These are phyloP conservation scores for Miscanthus sacchariflorus DNA, from an alignment of 202 grass and related monocot genomes.

Conservation along the genomic window DNA sequence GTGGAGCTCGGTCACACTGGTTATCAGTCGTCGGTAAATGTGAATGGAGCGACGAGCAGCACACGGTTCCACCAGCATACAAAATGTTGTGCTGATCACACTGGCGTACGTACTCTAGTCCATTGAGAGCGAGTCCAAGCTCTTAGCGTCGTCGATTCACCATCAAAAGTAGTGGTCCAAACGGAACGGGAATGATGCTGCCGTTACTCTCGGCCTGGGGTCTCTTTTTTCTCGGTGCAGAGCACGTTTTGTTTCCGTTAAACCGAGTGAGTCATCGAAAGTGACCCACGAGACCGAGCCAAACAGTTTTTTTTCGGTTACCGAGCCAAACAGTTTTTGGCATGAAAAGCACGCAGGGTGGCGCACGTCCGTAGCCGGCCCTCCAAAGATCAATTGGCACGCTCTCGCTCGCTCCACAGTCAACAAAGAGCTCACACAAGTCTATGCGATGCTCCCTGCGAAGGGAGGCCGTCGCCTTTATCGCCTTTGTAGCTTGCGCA, in stretches of 20 bases:
- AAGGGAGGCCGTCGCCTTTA: not conserved
- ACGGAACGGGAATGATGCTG: not conserved
- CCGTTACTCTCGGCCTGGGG: too few relatives aligned
- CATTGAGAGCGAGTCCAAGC: not conserved
- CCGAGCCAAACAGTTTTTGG: slow-evolving; percentile 19
- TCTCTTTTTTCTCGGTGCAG: not conserved
- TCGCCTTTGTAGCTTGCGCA: slow-evolving; percentile 16
- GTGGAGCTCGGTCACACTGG: too few relatives aligned
- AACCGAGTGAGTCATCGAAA: slow-evolving; percentile 37
- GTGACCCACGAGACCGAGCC: not conserved
- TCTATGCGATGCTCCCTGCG: not conserved
- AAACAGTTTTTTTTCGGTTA: not conserved
- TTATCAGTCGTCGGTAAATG: too few relatives aligned
- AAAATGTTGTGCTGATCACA: not conserved
- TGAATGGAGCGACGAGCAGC: too few relatives aligned
- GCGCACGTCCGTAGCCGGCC: too few relatives aligned
- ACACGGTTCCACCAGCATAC: not conserved
- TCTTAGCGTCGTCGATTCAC: not conserved
- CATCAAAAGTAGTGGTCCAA: not conserved
- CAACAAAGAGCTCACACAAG: not conserved
- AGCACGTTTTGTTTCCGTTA: not conserved
- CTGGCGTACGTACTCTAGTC: not conserved
- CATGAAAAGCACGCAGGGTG: slow-evolving; percentile 37
- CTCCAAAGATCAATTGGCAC: not conserved
- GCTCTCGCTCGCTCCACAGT: not conserved